These are phyloP conservation scores for Galeopsis tetrahit DNA, from an alignment of 257 asterid genomes.

Conservation along the genomic window DNA sequence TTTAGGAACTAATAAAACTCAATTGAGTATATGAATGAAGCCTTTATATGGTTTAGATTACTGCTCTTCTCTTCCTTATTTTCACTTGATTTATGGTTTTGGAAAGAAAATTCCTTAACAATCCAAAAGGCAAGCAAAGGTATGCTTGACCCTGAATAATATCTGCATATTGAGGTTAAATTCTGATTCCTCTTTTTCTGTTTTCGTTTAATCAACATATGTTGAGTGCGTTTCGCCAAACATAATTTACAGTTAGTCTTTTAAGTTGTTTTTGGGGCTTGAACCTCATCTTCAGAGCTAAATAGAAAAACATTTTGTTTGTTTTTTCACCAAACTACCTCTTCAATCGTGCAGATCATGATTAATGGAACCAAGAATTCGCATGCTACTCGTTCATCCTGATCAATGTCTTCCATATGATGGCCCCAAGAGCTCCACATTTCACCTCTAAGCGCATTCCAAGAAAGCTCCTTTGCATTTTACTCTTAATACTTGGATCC, in stretches of 20 bases:
- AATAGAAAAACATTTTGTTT: constrained; percentile 14
- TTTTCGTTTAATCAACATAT: not conserved
- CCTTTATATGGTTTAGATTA: constrained; percentile 1
- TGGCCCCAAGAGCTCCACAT: constrained; percentile 63
- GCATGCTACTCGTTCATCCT: constrained; percentile 28
- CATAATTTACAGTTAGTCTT: not conserved
- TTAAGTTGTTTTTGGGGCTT: not conserved
- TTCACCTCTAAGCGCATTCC: constrained; percentile 47
- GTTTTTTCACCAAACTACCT: constrained; percentile 16
- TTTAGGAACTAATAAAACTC: not conserved
- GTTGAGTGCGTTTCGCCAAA: not conserved
- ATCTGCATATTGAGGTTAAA: not conserved
- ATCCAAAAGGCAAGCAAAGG: not conserved
- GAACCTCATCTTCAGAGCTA: constrained; percentile 1
- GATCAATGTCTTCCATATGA: constrained; percentile 37
- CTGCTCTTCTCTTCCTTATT: not conserved
- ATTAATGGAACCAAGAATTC: constrained; percentile 39
- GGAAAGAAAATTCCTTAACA: not conserved
- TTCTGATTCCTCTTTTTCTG: not conserved
- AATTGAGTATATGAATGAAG: not conserved
- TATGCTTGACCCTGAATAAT: not conserved
- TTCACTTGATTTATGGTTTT: constrained; percentile 5
- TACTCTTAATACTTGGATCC: constrained; percentile 54
- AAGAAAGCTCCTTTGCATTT: constrained; percentile 40
- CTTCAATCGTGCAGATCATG: constrained; percentile 45